Conservation (phyloP, 176 grass and related monocot genomes). For the Carex myosuroides region DNA sequence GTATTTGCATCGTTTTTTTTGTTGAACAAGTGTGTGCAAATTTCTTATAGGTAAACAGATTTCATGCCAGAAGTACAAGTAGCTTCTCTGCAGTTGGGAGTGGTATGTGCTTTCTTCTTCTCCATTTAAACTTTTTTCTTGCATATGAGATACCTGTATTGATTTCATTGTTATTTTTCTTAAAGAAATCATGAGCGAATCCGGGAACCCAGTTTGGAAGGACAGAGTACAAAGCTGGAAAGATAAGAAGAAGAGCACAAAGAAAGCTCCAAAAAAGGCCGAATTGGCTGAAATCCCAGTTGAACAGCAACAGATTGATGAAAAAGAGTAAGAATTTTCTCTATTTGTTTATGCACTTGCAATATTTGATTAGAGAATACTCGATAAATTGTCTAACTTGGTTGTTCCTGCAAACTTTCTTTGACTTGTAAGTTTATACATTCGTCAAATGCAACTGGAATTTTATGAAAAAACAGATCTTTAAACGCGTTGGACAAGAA, state of each 20-base stretch:
- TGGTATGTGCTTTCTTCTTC: slow-evolving; percentile 29
- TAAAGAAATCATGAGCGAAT: slow-evolving; percentile 76
- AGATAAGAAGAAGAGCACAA: slow-evolving; percentile 91
- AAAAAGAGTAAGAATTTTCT: slow-evolving; percentile 57
- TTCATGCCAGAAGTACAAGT: slow-evolving; percentile 72
- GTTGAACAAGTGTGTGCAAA: slow-evolving; percentile 5
- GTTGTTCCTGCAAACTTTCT: background rate
- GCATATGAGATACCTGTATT: background rate
- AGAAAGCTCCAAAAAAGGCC: slow-evolving; percentile 50
- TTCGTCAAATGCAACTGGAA: background rate
- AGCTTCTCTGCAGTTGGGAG: slow-evolving; percentile 71
- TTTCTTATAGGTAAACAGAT: slow-evolving; percentile 47
- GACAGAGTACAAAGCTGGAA: slow-evolving; percentile 97
- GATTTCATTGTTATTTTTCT: slow-evolving; percentile 13
- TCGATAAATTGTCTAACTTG: background rate
- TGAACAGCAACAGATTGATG: slow-evolving; percentile 80
- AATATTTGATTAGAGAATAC: slow-evolving; percentile 10
- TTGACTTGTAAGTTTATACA: background rate
- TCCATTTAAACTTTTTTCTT: background rate
- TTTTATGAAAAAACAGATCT: background rate
- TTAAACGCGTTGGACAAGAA: background rate
- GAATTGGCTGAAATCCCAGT: slow-evolving; percentile 58
- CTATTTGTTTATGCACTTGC: background rate
- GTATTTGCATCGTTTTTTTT: background rate
- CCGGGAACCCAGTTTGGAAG: slow-evolving; percentile 95